phyloP scores from a whole-genome alignment of 441 rosid genomes.

The Sinapis alba region DNA sequence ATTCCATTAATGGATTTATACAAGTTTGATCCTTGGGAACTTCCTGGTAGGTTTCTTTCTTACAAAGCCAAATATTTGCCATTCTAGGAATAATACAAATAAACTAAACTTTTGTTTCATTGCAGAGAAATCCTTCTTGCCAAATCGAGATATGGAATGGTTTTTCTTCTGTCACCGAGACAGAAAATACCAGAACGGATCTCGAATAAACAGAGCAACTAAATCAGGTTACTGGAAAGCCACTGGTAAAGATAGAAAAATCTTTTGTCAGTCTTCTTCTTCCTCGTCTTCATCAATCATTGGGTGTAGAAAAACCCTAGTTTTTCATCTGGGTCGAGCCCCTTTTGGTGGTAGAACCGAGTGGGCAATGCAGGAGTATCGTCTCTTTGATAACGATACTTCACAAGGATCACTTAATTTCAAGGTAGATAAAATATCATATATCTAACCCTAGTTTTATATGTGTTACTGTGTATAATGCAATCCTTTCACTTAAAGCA shows the following conservation, averaged over 20 bases:
- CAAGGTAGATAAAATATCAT: conserved; percentile 45
- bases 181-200: conserved; percentile 68
- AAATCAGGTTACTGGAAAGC: conserved; percentile 83
- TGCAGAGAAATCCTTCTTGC: conserved; percentile 80
- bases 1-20: conserved; percentile 77
- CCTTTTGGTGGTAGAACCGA: conserved; percentile 73
- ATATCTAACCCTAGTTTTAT: background rate
- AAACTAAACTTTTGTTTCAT: background rate
- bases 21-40: conserved; percentile 95
- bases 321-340: conserved; percentile 80
- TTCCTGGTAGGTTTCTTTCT: conserved; percentile 67
- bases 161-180: conserved; percentile 86
- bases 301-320: conserved; percentile 78
- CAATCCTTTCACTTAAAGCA: background rate
- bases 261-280: conserved; percentile 51
- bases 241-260: conserved; percentile 80
- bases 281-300: conserved; percentile 38
- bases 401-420: conserved; percentile 50
- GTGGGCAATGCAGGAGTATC: conserved; percentile 91
- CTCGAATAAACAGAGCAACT: conserved; percentile 69
- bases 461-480: background rate
- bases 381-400: conserved; percentile 56
- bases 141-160: conserved; percentile 82
- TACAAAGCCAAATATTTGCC: background rate
- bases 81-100: background rate